Conservation (phyloP, 805 yeast genomes). For the Ogataea neopini region DNA sequence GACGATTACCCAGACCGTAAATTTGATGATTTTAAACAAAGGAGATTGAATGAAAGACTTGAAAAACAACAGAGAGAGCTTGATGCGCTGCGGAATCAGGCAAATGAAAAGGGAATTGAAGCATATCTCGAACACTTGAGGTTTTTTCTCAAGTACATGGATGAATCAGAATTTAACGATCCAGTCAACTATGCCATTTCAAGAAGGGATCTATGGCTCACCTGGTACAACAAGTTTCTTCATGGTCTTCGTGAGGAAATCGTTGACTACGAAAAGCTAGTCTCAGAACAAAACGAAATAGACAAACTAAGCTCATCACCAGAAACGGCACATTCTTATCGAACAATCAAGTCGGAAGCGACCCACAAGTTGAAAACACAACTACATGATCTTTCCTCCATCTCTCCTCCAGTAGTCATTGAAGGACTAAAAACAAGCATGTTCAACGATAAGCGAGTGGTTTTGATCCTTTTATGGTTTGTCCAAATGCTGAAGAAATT, state of each 20-base stretch:
- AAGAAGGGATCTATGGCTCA: constrained; percentile 33
- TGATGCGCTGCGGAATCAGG: constrained; percentile 15
- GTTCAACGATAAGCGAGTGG: constrained; percentile 32
- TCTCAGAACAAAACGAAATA: constrained; percentile 9
- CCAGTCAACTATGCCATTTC: constrained; percentile 34
- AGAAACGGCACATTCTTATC: constrained; percentile 8
- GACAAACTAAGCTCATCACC: constrained; percentile 2
- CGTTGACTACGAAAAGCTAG: constrained; percentile 18
- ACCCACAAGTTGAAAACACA: constrained; percentile 15
- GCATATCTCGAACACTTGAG: constrained; percentile 32
- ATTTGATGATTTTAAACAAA: constrained; percentile 18
- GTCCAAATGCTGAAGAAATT: constrained; percentile 31
- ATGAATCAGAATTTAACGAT: constrained; percentile 35
- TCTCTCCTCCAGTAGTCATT: constrained; percentile 18
- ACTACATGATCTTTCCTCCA: constrained; percentile 21
- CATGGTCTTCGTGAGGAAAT: constrained; percentile 19
- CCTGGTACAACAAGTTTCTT: constrained; percentile 31
- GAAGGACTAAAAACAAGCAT: constrained; percentile 21
- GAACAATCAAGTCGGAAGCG: constrained; percentile 16
- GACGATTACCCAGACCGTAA: constrained; percentile 19
- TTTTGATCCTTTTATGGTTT: constrained; percentile 34
- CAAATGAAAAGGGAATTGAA: constrained; percentile 25
- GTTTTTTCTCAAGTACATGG: constrained; percentile 34
- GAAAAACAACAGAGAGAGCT: constrained; percentile 15
- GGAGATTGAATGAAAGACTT: constrained; percentile 13